Evolutionary conservation across 2,329 filamentous ascomycete species (phyloP).

Genomic region (Paecilomyces formosus): DNA sequence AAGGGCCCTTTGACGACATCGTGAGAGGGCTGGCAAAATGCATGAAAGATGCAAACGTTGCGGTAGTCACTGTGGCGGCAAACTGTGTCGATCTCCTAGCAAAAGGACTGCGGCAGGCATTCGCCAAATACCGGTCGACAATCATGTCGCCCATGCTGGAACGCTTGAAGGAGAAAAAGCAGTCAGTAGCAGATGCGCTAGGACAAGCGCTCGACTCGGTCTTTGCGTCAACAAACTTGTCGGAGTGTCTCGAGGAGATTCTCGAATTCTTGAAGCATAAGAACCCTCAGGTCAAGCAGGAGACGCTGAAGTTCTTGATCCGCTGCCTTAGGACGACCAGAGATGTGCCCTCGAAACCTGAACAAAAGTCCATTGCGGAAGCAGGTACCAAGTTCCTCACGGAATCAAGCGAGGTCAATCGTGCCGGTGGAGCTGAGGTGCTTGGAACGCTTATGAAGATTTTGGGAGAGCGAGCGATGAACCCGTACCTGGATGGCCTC

Average conservation of each 20-base stretch:
- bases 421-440: slow-evolving; percentile 84
- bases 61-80: slow-evolving; percentile 85
- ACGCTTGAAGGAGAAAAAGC: slow-evolving; percentile 95
- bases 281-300: slow-evolving; percentile 95
- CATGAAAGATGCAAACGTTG: slow-evolving; percentile 98
- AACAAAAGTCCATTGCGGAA: slow-evolving; percentile 81
- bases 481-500: slow-evolving; percentile 78
- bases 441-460: slow-evolving; percentile 98
- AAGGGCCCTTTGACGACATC: slow-evolving; percentile 79
- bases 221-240: slow-evolving; percentile 59
- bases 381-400: slow-evolving; percentile 80
- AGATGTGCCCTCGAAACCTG: slow-evolving; percentile 74
- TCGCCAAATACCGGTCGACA: slow-evolving; percentile 69
- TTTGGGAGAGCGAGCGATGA: slow-evolving; percentile 93
- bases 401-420: slow-evolving; percentile 76
- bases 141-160: slow-evolving; percentile 91
- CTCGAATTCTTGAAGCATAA: slow-evolving; percentile 81
- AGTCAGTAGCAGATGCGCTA: slow-evolving; percentile 77
- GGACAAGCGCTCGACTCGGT: slow-evolving; percentile 73
- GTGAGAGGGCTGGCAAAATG: slow-evolving; percentile 79
- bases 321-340: slow-evolving; percentile 75
- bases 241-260: slow-evolving; percentile 88
- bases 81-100: slow-evolving; percentile 87
- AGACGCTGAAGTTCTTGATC: slow-evolving; percentile 88
- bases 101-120: slow-evolving; percentile 71